Evolutionary conservation across 352 stramenopile genomes (phyloP), one percentile per base, ranked within the genome.

Genomic region (Elongisporangium undulatum): DNA sequence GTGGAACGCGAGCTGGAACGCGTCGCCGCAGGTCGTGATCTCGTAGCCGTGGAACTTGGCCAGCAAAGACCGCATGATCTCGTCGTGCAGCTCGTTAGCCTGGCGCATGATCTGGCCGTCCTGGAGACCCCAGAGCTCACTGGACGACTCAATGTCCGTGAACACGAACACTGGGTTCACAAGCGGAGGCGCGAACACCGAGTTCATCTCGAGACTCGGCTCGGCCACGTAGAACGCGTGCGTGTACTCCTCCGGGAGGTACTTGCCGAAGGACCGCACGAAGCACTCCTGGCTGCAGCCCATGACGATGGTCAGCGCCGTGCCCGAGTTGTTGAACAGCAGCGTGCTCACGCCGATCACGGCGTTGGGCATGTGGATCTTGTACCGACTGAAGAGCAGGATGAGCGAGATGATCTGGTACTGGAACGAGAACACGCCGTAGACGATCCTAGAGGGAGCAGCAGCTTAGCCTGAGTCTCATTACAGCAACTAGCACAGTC

Each of bases 131-230:
- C 79, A 87, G 5, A 87, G 62, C 53, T 67, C 59, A 12, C 65
- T 87, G 20, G 79, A 89, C 16, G 74, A 71, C 58, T 89, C 77
- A 53, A 85, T 85, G 62, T 89, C 79, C 16, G 79, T 89, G 75
- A 80, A 84, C 22, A 89, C 75, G 49, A 89, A 87, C 34, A 89
- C 74, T 7, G 77, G 79, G 19, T 82, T 73, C 15, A 61, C 62
- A 20, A 62, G 59, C 17, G 75, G 74, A 10, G 75, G 57, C 4
- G 51, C 51, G 12, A 57, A 49, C 1, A 49, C 62, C 12, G 52
- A 54, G 51, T 61, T 54, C n/a, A 75, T 73, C 16, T 55, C 55
- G 34, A 77, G 63, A 24, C 53, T 69, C 10, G 74, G 69, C 53
- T 80, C 69, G 15, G 65, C 75, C 67, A 77, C 63, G 65, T 80